A percentile compares a stretch with the other conserved stretches of the same genome.
phyloP scores from a whole-genome alignment of 2,329 filamentous ascomycete genomes.

The Fusarium sp. region DNA sequence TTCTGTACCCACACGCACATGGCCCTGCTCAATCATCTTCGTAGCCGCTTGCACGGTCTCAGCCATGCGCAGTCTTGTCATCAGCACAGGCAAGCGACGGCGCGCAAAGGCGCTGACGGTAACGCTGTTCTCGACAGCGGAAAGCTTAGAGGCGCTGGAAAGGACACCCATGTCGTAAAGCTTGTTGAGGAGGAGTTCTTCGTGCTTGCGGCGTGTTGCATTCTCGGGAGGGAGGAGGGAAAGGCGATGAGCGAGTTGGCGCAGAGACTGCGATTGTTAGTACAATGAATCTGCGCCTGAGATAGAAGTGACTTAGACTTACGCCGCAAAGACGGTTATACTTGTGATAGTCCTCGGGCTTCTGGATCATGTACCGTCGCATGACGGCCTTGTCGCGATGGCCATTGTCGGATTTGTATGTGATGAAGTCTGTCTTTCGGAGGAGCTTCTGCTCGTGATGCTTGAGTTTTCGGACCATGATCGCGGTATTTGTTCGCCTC shows the following conservation, averaged over 20 bases:
- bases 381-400: conserved; percentile 85
- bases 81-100: conserved; percentile 85
- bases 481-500: conserved; percentile 39
- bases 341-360: conserved; percentile 83
- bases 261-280: conserved; percentile 68
- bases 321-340: conserved; percentile 75
- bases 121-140: conserved; percentile 85
- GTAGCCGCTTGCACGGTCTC: conserved; percentile 86
- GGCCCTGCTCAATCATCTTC: conserved; percentile 92
- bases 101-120: conserved; percentile 91
- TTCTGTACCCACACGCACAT: conserved; percentile 90
- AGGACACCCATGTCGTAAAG: conserved; percentile 92
- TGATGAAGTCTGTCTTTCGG: conserved; percentile 92
- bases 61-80: conserved; percentile 91
- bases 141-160: conserved; percentile 78
- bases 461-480: conserved; percentile 95
- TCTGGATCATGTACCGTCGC: conserved; percentile 90
- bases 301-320: conserved; percentile 53
- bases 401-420: conserved; percentile 86
- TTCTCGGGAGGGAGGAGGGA: conserved; percentile 84
- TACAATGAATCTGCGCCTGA: conserved; percentile 32
- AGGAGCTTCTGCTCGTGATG: conserved; percentile 97
- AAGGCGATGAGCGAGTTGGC: conserved; percentile 89
- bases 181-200: conserved; percentile 89
- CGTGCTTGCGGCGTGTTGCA: conserved; percentile 81